phyloP scores from a whole-genome alignment of 2,329 filamentous ascomycete species.

The Delphinella strobiligena region DNA sequence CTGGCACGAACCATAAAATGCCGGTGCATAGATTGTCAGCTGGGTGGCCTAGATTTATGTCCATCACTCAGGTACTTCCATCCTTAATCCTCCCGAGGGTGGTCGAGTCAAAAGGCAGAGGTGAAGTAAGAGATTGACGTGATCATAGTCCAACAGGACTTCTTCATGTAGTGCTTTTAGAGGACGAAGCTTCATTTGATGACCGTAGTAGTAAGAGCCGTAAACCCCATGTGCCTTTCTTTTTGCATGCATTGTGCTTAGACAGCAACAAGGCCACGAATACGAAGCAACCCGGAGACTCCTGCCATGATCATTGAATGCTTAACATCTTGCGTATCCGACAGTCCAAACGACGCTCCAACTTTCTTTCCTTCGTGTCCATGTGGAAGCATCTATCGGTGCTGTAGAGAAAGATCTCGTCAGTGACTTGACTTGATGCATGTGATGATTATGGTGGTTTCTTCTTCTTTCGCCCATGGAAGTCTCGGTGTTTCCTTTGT shows the following conservation, averaged over 20 bases:
- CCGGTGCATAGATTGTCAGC: too few species aligned
- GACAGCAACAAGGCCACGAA: neutral
- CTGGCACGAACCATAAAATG: too few species aligned
- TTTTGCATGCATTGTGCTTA: conserved; percentile 3
- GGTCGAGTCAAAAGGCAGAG: too few species aligned
- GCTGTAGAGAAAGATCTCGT: conserved; percentile 11
- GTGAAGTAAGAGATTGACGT: too few species aligned
- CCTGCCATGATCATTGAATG: conserved; percentile 7
- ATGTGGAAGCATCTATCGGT: conserved; percentile 19
- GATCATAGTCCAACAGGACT: too few species aligned
- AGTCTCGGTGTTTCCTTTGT: conserved; percentile 10
- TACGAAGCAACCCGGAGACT: conserved; percentile 8
- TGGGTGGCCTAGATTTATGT: too few species aligned
- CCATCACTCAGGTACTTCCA: too few species aligned
- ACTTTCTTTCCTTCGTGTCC: neutral
- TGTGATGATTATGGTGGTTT: neutral
- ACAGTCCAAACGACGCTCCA: neutral
- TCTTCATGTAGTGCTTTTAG: too few species aligned
- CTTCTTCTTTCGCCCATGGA: neutral
- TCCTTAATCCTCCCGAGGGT: too few species aligned
- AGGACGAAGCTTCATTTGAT: conserved; percentile 9
- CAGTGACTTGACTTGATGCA: neutral
- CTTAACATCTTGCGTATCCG: neutral
- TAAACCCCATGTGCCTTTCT: conserved; percentile 4
- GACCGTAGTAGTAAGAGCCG: conserved; percentile 9